These are phyloP conservation scores for Sugiyamaella valdiviana DNA, from an alignment of 805 yeast species.

Conservation along the genomic window DNA sequence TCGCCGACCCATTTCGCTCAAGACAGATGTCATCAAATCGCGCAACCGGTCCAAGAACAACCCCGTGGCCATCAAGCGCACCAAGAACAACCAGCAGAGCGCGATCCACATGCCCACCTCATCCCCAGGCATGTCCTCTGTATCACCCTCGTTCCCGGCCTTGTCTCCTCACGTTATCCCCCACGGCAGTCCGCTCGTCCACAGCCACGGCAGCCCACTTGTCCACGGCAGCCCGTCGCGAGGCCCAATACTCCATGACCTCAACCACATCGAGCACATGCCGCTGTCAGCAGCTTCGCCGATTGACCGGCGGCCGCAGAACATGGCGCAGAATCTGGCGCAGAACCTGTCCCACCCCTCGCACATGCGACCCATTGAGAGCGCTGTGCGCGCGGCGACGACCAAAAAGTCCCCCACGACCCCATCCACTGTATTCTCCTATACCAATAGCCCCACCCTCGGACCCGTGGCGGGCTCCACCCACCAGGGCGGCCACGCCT, in stretches of 20 bases:
- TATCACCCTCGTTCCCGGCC: constrained; percentile 16
- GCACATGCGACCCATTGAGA: neutral
- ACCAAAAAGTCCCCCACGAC: constrained; percentile 12
- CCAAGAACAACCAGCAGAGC: constrained; percentile 12
- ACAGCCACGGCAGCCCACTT: constrained; percentile 8
- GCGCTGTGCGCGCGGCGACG: neutral
- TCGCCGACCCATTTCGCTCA: constrained; percentile 84
- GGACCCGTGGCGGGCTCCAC: constrained; percentile 1
- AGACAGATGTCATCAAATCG: constrained; percentile 88
- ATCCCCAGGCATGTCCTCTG: constrained; percentile 3
- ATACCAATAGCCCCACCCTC: constrained; percentile 13
- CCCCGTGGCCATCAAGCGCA: constrained; percentile 14
- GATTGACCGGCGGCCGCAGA: constrained; percentile 8
- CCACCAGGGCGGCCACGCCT: neutral
- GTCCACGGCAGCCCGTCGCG: constrained; percentile 11
- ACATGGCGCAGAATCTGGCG: constrained; percentile 1
- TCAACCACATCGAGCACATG: constrained; percentile 15
- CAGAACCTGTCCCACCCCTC: constrained; percentile 5
- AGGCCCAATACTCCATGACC: constrained; percentile 7
- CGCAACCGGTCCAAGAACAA: constrained; percentile 44
- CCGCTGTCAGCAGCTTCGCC: constrained; percentile 9
- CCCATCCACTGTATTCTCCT: constrained; percentile 16
- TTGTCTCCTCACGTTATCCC: constrained; percentile 16
- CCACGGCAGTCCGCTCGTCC: constrained; percentile 9
- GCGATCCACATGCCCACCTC: constrained; percentile 13